Conservation (phyloP, 2,329 filamentous ascomycete genomes). For the Xylaria sp. region DNA sequence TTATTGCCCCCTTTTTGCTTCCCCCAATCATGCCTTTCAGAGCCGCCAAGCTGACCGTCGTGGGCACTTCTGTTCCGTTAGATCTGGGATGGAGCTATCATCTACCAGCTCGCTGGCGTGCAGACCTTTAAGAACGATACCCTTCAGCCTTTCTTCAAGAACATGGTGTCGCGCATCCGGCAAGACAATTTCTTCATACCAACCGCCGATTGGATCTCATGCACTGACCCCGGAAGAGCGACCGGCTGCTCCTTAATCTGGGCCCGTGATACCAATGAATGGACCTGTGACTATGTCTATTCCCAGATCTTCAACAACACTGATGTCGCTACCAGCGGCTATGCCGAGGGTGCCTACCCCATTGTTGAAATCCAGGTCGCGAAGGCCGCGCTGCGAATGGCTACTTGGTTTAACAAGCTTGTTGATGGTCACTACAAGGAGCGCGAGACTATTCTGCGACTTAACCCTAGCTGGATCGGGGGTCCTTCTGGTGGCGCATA, state of each 20-base stretch:
- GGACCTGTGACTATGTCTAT: slow-evolving; percentile 43
- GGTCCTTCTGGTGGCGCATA: slow-evolving; percentile 31
- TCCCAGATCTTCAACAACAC: slow-evolving; percentile 41
- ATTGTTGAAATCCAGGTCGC: slow-evolving; percentile 41
- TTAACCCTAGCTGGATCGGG: slow-evolving; percentile 40
- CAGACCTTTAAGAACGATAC: slow-evolving; percentile 38
- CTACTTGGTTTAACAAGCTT: slow-evolving; percentile 40
- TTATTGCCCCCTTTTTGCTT: not conserved
- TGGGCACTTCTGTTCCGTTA: slow-evolving; percentile 7
- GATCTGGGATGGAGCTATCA: slow-evolving; percentile 62
- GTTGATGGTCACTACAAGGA: slow-evolving; percentile 40
- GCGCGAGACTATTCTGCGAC: slow-evolving; percentile 36
- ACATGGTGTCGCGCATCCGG: slow-evolving; percentile 34
- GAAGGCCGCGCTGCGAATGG: slow-evolving; percentile 41
- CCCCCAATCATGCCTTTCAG: not conserved
- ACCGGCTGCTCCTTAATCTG: slow-evolving; percentile 34
- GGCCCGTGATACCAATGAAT: slow-evolving; percentile 42
- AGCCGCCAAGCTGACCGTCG: slow-evolving; percentile 15
- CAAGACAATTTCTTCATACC: slow-evolving; percentile 37
- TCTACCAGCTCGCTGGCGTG: slow-evolving; percentile 48
- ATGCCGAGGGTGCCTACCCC: slow-evolving; percentile 39
- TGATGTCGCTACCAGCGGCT: slow-evolving; percentile 41
- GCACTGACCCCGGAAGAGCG: slow-evolving; percentile 37
- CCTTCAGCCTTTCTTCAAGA: slow-evolving; percentile 40
- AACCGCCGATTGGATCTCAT: slow-evolving; percentile 37